Percentiles rank a stretch among this genome's conserved stretches.
Conservation (phyloP, 768 basidiomycete species). For the Tulasnella sp. region DNA sequence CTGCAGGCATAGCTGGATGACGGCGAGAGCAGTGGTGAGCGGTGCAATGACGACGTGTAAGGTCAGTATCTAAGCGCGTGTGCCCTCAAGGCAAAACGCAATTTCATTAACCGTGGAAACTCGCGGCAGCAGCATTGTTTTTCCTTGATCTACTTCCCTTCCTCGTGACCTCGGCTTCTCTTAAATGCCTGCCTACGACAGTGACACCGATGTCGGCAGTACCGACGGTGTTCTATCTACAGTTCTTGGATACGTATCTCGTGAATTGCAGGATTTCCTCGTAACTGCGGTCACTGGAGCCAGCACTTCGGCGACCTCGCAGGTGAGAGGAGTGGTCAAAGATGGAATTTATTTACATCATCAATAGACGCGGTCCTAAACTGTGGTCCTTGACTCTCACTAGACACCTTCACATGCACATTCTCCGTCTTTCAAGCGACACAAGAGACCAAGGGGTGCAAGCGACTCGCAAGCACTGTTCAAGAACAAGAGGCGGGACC, state of each 20-base stretch:
- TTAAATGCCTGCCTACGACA: background rate
- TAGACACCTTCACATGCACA: background rate
- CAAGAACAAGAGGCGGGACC: background rate
- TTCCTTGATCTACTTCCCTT: background rate
- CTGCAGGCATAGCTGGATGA: constrained; percentile 38
- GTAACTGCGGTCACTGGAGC: constrained; percentile 12
- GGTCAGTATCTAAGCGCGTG: background rate
- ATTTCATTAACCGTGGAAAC: background rate
- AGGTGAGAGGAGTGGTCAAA: constrained; percentile 9
- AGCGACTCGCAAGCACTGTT: background rate
- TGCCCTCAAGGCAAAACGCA: background rate
- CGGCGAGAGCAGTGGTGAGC: background rate
- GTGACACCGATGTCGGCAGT: background rate
- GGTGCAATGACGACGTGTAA: background rate
- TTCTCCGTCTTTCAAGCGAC: background rate
- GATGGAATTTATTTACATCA: background rate
- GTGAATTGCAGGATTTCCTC: constrained; percentile 12
- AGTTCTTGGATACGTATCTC: constrained; percentile 11
- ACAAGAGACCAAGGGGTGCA: constrained; percentile 2
- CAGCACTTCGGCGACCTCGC: background rate
- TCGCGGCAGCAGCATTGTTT: background rate
- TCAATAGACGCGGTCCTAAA: background rate
- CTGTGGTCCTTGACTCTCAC: background rate
- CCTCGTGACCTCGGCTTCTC: background rate
- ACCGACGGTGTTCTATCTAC: constrained; percentile 6